Conservation (phyloP, 257 asterid species). For the Gardenia jasminoides region DNA sequence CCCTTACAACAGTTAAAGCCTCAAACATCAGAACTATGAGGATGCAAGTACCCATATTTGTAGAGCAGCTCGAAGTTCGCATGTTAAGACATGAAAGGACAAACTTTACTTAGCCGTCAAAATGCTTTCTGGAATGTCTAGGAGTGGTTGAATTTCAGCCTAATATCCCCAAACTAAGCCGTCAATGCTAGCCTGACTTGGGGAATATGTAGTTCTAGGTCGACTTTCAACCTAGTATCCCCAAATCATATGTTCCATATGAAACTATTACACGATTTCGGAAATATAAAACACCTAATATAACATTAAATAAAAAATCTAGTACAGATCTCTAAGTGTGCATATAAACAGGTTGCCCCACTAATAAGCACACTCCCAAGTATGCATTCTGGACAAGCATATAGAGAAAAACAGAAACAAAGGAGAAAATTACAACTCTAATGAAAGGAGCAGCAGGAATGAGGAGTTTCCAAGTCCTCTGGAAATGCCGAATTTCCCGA, state of each 20-base stretch:
- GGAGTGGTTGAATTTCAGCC: background rate
- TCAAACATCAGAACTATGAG: background rate
- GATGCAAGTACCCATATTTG: background rate
- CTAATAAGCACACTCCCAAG: background rate
- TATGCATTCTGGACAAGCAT: background rate
- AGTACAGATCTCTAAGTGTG: background rate
- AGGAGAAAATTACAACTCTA: constrained; percentile 45
- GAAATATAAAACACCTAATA: background rate
- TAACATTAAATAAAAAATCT: background rate
- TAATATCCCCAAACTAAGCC: background rate
- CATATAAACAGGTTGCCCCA: background rate
- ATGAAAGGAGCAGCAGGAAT: constrained; percentile 90
- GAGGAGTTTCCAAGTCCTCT: constrained; percentile 57
- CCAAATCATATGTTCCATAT: background rate
- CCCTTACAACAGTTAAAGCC: background rate
- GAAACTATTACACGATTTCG: background rate
- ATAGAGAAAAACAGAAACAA: no score
- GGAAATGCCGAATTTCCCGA: constrained; percentile 79
- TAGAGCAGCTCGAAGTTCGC: background rate
- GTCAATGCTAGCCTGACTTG: background rate
- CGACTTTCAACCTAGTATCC: background rate
- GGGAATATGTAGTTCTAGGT: background rate
- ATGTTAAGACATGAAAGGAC: background rate
- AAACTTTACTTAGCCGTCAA: background rate
- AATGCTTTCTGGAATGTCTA: no score